Evolutionary conservation across 768 basidiomycete species (phyloP).

Genomic region (Lenzites betulinus): DNA sequence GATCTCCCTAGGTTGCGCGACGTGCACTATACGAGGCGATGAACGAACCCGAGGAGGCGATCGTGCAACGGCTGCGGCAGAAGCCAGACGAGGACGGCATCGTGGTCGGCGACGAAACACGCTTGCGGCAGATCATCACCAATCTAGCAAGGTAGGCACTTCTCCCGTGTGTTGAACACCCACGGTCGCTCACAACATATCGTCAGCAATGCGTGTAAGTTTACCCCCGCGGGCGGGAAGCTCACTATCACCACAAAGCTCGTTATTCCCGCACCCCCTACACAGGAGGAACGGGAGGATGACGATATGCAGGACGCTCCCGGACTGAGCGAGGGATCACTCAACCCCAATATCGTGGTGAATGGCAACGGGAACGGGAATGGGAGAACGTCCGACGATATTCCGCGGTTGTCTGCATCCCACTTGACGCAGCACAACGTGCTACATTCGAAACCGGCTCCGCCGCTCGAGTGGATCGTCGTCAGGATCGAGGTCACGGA

Average conservation of each 20-base stretch:
- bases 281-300: background rate
- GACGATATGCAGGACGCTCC: background rate
- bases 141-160: conserved; percentile 70
- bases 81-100: conserved; percentile 59
- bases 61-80: conserved; percentile 43
- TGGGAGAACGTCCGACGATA: background rate
- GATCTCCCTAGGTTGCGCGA: conserved; percentile 50
- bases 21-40: conserved; percentile 59
- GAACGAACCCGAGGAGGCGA: conserved; percentile 48
- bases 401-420: conserved; percentile 30
- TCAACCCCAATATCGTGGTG: background rate
- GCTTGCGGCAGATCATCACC: conserved; percentile 78
- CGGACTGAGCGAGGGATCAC: background rate
- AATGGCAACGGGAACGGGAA: conserved; percentile 2
- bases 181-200: background rate
- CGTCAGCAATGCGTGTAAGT: conserved; percentile 75
- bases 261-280: conserved; percentile 35
- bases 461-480: conserved; percentile 61
- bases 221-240: conserved; percentile 69
- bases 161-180: background rate
- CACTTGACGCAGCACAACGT: conserved; percentile 54
- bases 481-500: conserved; percentile 86
- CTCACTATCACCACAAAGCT: conserved; percentile 69
- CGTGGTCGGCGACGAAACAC: conserved; percentile 83
- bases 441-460: conserved; percentile 39